phyloP scores from a whole-genome alignment of 768 basidiomycete species.

The Rhizopogon rudus region DNA sequence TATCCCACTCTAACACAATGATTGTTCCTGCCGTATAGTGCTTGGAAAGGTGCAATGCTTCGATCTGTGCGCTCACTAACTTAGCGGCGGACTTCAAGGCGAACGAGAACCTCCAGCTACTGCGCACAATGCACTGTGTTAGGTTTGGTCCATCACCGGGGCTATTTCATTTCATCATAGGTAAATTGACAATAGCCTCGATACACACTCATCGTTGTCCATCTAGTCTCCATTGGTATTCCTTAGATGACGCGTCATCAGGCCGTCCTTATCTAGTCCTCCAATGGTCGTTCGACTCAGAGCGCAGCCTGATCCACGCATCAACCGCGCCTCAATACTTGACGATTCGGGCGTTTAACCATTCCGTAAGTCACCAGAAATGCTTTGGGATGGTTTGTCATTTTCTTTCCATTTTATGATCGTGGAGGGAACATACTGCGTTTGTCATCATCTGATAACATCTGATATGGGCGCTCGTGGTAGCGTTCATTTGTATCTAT shows the following conservation, averaged over 20 bases:
- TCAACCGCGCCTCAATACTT: not conserved
- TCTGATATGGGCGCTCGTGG: not conserved
- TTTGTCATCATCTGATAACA: not conserved
- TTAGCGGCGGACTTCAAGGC: too few relatives aligned
- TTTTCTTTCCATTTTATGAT: not conserved
- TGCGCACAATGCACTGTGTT: slow-evolving; percentile 1
- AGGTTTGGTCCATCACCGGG: slow-evolving; percentile 12
- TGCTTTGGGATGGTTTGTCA: not conserved
- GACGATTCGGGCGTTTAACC: not conserved
- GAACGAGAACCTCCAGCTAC: not conserved
- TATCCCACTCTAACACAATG: not conserved
- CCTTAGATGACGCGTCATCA: not conserved
- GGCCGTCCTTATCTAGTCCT: not conserved
- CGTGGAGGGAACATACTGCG: not conserved
- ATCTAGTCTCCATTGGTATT: not conserved
- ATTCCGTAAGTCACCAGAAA: not conserved
- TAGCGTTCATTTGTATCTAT: not conserved
- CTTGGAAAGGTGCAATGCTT: too few relatives aligned
- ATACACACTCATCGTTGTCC: not conserved
- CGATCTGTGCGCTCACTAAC: too few relatives aligned
- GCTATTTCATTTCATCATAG: slow-evolving; percentile 13
- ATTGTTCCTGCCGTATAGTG: too few relatives aligned
- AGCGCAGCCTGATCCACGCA: not conserved
- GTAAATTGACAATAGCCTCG: slow-evolving; percentile 17
- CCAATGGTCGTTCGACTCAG: not conserved